Percentiles rank a stretch among this genome's conserved stretches.
These are phyloP conservation scores for Clavulina sp. DNA, from an alignment of 768 basidiomycete genomes.

Conservation along the genomic window DNA sequence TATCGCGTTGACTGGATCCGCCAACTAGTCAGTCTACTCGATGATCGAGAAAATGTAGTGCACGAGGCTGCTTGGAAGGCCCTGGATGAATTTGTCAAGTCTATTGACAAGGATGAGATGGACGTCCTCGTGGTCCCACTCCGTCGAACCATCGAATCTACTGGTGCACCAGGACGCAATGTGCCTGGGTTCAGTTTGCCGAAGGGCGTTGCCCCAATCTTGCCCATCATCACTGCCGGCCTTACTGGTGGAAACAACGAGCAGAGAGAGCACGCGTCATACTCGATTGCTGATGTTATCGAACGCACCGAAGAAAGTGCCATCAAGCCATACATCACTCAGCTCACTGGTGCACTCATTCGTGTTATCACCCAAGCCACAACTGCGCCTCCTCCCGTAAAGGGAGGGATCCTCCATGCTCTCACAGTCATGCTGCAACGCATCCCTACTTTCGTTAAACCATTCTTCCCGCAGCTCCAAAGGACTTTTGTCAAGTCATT, in stretches of 20 bases:
- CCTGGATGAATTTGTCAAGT: constrained; percentile 76
- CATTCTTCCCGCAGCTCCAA: constrained; percentile 96
- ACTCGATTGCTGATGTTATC: constrained; percentile 91
- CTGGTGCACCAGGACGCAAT: constrained; percentile 52
- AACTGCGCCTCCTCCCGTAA: constrained; percentile 82
- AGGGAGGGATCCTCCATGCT: constrained; percentile 75
- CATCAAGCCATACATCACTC: constrained; percentile 90
- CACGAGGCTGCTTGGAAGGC: constrained; percentile 62
- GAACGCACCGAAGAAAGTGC: constrained; percentile 67
- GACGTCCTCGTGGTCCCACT: constrained; percentile 83
- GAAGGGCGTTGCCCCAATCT: constrained; percentile 67
- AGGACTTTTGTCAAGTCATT: constrained; percentile 91
- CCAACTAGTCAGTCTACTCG: constrained; percentile 65
- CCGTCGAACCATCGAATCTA: constrained; percentile 70
- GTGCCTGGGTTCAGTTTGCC: constrained; percentile 78
- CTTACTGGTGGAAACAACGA: constrained; percentile 91
- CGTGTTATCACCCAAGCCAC: constrained; percentile 83
- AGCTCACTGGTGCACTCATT: constrained; percentile 89
- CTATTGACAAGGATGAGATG: constrained; percentile 80
- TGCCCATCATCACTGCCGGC: constrained; percentile 81
- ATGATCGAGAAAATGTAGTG: constrained; percentile 43
- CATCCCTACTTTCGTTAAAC: constrained; percentile 81
- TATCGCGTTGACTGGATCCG: constrained; percentile 93
- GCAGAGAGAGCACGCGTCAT: constrained; percentile 86
- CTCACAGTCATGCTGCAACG: constrained; percentile 69